Evolutionary conservation across 805 yeast species (phyloP).

Genomic region (Kuraishia floccosa): DNA sequence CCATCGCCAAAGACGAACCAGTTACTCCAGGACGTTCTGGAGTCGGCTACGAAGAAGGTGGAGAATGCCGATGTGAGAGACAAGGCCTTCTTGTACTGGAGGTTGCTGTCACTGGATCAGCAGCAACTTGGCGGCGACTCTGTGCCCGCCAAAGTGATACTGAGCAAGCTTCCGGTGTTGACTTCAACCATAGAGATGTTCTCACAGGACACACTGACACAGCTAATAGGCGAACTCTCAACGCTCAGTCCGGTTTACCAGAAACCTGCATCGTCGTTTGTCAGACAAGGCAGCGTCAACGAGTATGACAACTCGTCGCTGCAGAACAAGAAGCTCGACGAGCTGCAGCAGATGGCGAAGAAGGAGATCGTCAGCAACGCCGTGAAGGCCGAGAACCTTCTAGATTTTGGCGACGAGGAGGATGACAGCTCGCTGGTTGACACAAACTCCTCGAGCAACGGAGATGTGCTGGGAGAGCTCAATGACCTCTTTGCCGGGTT

Average conservation of each 20-base stretch:
- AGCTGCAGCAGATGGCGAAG: slow-evolving; percentile 65
- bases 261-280: slow-evolving; percentile 62
- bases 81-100: slow-evolving; percentile 72
- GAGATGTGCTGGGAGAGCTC: slow-evolving; percentile 56
- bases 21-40: slow-evolving; percentile 46
- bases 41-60: slow-evolving; percentile 49
- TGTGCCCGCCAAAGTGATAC: slow-evolving; percentile 39
- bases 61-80: slow-evolving; percentile 74
- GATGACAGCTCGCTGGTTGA: slow-evolving; percentile 11
- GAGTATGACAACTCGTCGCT: slow-evolving; percentile 10
- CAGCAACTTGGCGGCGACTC: slow-evolving; percentile 22
- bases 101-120: slow-evolving; percentile 44
- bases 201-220: slow-evolving; percentile 56
- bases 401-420: slow-evolving; percentile 73
- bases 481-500: slow-evolving; percentile 51
- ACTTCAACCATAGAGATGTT: slow-evolving; percentile 62
- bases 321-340: slow-evolving; percentile 55
- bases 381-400: slow-evolving; percentile 64
- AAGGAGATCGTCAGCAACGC: slow-evolving; percentile 53
- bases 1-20: slow-evolving; percentile 22
- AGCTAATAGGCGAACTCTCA: slow-evolving; percentile 64
- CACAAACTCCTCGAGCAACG: slow-evolving; percentile 13
- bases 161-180: slow-evolving; percentile 59
- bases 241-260: slow-evolving; percentile 85
- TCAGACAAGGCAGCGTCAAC: slow-evolving; percentile 13